Evolutionary conservation across 768 basidiomycete species (phyloP).

Genomic region (Infundibulicybe gibba): DNA sequence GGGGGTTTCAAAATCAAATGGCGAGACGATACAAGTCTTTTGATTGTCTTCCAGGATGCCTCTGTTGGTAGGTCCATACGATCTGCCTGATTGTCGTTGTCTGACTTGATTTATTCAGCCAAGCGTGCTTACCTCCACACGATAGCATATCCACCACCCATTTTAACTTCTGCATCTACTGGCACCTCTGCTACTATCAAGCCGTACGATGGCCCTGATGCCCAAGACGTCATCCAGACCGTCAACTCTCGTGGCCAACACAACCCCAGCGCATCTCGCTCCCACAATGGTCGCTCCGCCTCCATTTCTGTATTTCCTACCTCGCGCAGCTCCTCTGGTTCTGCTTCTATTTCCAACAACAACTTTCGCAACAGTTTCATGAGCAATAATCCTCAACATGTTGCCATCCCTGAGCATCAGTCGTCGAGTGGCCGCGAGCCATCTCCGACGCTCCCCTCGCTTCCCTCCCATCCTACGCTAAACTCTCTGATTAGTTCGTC

Average conservation of each 20-base stretch:
- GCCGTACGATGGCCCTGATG: conserved; percentile 95
- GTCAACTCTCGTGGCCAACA: conserved; percentile 73
- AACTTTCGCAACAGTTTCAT: conserved; percentile 16
- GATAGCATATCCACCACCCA: conserved; percentile 76
- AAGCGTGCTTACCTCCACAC: conserved; percentile 94
- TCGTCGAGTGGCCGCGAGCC: conserved; percentile 57
- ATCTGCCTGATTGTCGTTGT: conserved; percentile 6
- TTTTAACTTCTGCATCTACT: conserved; percentile 53
- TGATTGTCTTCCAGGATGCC: conserved; percentile 93
- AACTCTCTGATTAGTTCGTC: conserved; percentile 82
- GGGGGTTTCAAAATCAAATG: conserved; percentile 99
- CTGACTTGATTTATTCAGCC: conserved; percentile 41
- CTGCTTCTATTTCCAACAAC: conserved; percentile 30
- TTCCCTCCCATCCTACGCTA: conserved; percentile 82
- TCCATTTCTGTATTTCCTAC: conserved; percentile 64
- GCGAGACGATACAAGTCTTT: conserved; percentile 93
- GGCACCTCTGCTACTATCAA: conserved; percentile 62
- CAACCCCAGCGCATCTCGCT: conserved; percentile 60
- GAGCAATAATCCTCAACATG: conserved; percentile 30
- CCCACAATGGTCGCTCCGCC: conserved; percentile 66
- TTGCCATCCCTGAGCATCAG: conserved; percentile 52
- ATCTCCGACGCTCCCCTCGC: conserved; percentile 76
- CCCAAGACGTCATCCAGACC: conserved; percentile 77
- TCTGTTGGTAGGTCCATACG: conserved; percentile 65
- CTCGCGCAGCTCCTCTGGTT: conserved; percentile 41